Percentiles rank a stretch among this genome's conserved stretches.
phyloP scores from a whole-genome alignment of 257 asterid species.

The Solanum gracilifrons region DNA sequence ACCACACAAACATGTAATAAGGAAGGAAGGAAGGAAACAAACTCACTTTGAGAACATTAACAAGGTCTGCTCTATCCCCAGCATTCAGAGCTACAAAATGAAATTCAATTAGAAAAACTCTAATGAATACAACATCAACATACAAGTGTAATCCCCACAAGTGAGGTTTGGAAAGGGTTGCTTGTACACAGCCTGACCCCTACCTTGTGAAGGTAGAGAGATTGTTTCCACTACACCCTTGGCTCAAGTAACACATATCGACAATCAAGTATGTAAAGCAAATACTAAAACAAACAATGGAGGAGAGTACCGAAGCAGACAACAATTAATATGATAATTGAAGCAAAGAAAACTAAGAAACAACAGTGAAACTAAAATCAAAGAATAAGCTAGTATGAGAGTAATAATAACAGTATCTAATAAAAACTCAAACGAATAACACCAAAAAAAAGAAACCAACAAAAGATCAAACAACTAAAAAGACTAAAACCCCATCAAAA shows the following conservation, averaged over 20 bases:
- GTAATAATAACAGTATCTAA: neutral
- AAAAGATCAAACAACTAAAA: neutral
- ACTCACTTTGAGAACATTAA: constrained; percentile 62
- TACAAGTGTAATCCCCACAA: neutral
- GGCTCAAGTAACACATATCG: neutral
- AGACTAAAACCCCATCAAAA: neutral
- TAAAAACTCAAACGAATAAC: neutral
- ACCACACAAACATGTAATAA: neutral
- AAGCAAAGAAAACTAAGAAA: neutral
- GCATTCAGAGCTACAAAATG: constrained; percentile 49
- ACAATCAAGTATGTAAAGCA: neutral
- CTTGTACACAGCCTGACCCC: neutral
- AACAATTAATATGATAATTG: neutral
- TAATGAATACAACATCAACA: neutral
- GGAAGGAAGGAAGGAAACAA: neutral
- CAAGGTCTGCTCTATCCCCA: constrained; percentile 58
- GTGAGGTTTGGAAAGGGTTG: neutral
- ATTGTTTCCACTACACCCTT: neutral
- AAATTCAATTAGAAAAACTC: neutral
- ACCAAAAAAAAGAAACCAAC: neutral
- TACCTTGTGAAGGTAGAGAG: neutral
- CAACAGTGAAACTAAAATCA: neutral
- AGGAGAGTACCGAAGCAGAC: neutral
- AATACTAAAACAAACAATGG: neutral
- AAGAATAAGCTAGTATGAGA: neutral